These are phyloP conservation scores for Amanita thiersii DNA, from an alignment of 768 basidiomycete genomes.

Conservation along the genomic window DNA sequence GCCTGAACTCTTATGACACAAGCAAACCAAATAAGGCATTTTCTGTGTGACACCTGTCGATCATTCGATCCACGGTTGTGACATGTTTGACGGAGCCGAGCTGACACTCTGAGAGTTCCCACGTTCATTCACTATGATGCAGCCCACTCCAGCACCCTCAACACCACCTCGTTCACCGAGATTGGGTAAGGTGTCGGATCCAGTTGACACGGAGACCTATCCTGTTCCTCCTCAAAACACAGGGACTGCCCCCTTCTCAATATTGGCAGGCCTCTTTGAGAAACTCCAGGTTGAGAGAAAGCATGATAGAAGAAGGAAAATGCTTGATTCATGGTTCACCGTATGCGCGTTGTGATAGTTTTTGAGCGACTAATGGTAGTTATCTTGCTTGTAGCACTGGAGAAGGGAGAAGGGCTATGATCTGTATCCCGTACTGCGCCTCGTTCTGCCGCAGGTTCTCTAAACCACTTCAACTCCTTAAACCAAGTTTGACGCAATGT, in stretches of 20 bases:
- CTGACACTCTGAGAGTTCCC: not conserved
- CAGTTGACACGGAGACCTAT: constrained; percentile 26
- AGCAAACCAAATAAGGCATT: constrained; percentile 29
- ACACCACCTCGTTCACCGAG: constrained; percentile 42
- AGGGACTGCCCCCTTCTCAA: constrained; percentile 61
- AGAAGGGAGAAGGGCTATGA: constrained; percentile 79
- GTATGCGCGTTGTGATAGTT: constrained; percentile 36
- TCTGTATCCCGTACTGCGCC: constrained; percentile 81
- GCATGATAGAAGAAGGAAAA: constrained; percentile 62
- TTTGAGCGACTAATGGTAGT: not conserved
- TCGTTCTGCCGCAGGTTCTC: constrained; percentile 83
- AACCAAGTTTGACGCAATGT: not conserved
- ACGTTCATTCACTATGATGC: constrained; percentile 32
- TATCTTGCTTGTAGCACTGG: constrained; percentile 54
- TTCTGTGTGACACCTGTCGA: constrained; percentile 15
- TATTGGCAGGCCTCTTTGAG: constrained; percentile 67
- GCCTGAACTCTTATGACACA: constrained; percentile 9
- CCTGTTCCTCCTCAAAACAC: constrained; percentile 55
- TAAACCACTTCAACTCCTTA: not conserved
- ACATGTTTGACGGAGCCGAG: not conserved
- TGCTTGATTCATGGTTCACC: constrained; percentile 72
- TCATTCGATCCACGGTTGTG: not conserved
- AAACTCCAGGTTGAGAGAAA: constrained; percentile 66
- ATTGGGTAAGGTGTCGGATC: constrained; percentile 10
- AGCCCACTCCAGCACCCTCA: constrained; percentile 62